These are phyloP conservation scores for Rhododendron kiyosumense DNA, from an alignment of 148 eudicot genomes.

Conservation along the genomic window DNA sequence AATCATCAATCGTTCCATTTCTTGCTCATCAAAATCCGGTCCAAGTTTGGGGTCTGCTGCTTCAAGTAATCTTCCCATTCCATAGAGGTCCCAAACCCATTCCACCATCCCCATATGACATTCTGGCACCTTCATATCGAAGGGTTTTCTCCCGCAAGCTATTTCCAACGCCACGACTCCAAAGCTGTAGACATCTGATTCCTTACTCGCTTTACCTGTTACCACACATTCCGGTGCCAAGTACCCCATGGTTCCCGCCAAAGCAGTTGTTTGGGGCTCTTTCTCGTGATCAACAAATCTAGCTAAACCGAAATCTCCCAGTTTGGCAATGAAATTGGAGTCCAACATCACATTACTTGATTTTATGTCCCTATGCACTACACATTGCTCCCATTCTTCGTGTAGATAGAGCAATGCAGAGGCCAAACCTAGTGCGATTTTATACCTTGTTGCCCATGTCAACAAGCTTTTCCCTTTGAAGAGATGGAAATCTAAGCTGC, in stretches of 20 bases:
- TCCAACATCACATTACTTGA: not conserved
- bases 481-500: not conserved
- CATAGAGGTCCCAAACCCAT: not conserved
- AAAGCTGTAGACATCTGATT: not conserved
- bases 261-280: not conserved
- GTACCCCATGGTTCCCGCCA: not conserved
- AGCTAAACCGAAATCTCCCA: not conserved
- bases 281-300: not conserved
- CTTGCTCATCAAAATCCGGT: not conserved
- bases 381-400: not conserved
- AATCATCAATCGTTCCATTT: not conserved
- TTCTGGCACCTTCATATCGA: not conserved
- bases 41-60: not conserved
- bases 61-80: slow-evolving; percentile 12
- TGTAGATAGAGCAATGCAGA: not conserved
- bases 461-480: not conserved
- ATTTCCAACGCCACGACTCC: not conserved
- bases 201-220: not conserved
- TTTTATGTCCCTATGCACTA: not conserved
- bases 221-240: not conserved
- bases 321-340: not conserved
- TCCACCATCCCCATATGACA: not conserved
- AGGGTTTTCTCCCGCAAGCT: not conserved
- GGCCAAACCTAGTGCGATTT: not conserved
- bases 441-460: not conserved